Evolutionary conservation across 306 rosid species (phyloP).

Genomic region (Amphicarpaea edgeworthii): DNA sequence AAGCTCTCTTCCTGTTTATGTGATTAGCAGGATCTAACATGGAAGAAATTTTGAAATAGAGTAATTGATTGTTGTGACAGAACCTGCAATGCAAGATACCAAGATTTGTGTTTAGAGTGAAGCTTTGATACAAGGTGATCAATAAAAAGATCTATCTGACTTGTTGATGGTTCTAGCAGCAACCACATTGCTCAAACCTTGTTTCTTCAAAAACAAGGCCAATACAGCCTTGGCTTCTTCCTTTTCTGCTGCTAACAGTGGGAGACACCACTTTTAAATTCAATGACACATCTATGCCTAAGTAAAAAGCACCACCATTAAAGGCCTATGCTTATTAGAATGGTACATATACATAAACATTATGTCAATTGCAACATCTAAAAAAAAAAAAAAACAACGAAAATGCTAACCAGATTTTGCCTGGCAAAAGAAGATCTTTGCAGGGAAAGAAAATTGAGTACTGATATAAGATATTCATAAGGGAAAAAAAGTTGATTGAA

Average conservation of each 20-base stretch:
- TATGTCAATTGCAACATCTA: constrained; percentile 25
- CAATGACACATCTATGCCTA: constrained; percentile 64
- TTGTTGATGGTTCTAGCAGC: too few species aligned
- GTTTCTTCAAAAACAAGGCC: too few species aligned
- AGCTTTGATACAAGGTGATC: constrained; percentile 84
- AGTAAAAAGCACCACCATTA: constrained; percentile 33
- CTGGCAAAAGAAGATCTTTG: constrained; percentile 62
- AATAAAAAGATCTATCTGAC: constrained; percentile 60
- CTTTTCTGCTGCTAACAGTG: constrained; percentile 84
- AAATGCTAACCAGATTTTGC: constrained; percentile 69
- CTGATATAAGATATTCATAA: constrained; percentile 51
- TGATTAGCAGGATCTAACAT: constrained; percentile 39
- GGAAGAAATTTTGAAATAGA: constrained; percentile 12
- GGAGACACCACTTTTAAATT: constrained; percentile 64
- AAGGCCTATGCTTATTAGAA: constrained; percentile 10
- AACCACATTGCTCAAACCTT: too few species aligned
- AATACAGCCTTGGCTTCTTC: constrained; percentile 96
- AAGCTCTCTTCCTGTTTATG: constrained; percentile 84
- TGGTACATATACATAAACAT: constrained; percentile 35
- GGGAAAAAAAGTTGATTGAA: neutral
- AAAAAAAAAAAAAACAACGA: neutral
- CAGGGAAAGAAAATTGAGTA: constrained; percentile 57
- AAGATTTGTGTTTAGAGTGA: constrained; percentile 81
- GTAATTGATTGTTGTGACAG: constrained; percentile 52
- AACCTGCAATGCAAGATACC: constrained; percentile 97